Evolutionary conservation across 1,139 yeast species (phyloP).

Genomic region (Debaryomyces robertsiae): DNA sequence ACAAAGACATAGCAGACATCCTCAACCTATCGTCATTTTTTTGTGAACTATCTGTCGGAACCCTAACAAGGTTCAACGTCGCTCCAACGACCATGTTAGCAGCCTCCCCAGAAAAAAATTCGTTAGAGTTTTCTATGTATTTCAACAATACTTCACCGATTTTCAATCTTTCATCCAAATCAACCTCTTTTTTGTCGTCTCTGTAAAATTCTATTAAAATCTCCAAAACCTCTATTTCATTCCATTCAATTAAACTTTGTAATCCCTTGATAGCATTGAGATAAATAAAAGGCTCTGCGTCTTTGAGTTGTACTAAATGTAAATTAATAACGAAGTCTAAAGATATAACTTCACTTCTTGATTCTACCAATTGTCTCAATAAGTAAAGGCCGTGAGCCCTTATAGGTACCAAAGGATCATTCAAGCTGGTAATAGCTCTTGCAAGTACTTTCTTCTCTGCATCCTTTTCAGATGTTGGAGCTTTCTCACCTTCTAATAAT

Average conservation of each 20-base stretch:
- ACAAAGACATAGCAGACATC: conserved; percentile 82
- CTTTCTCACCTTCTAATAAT: conserved; percentile 30
- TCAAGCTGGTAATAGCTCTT: conserved; percentile 65
- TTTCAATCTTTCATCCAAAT: conserved; percentile 67
- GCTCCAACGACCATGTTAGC: conserved; percentile 32
- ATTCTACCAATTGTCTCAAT: conserved; percentile 58
- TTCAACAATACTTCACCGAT: conserved; percentile 80
- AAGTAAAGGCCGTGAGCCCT: conserved; percentile 82
- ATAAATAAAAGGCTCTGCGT: conserved; percentile 85
- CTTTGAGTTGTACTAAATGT: conserved; percentile 66
- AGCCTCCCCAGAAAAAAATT: conserved; percentile 45
- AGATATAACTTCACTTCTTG: conserved; percentile 52
- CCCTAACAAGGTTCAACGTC: conserved; percentile 43
- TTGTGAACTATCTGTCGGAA: conserved; percentile 26
- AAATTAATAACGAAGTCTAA: conserved; percentile 58
- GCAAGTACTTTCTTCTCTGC: conserved; percentile 32
- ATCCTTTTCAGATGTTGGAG: conserved; percentile 15
- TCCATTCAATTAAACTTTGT: conserved; percentile 54
- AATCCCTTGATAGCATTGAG: conserved; percentile 82
- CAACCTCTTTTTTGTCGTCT: conserved; percentile 27
- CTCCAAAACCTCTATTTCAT: conserved; percentile 42
- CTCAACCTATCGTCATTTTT: conserved; percentile 60
- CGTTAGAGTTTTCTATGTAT: conserved; percentile 53
- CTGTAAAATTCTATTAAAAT: conserved; percentile 46
- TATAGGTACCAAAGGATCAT: conserved; percentile 81